Base-by-base conservation (phyloP, 1,284 basidiomycete species). In the Cystobasidium pallidum region DNA sequence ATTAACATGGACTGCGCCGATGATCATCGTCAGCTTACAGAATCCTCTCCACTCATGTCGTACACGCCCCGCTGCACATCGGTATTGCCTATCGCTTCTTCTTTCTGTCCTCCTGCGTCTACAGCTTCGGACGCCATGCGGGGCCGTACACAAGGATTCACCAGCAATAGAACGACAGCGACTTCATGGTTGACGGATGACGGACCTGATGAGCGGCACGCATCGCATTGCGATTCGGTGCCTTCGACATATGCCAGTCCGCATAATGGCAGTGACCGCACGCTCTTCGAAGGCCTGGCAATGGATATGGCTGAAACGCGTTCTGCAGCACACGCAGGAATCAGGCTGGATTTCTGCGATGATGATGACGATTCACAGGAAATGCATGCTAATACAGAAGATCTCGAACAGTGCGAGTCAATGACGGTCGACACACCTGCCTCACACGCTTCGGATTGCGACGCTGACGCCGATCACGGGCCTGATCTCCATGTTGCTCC, bases 401-500 rank as follows among this genome's bases (percentile, higher is more conserved):
- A 52, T 24, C n/a, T 30, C 36, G 49, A 24, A 26, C 24, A 19
- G 6, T 28, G 7, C 10, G 49, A 17, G 45, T 13, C 7, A 26
- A 17, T 10, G 21, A 32, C 24, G 11, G 6, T 17, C 26, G 11
- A 28, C 26, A 28, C 34, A 10, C 43, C 54, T 32, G 17, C 17
- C 30, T 57, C 54, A 4, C 17, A 19, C 28, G 11, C 28, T n/a
- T 57, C 54, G 30, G 19, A 36, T 32, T 21, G 19, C 36, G 39
- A 61, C 39, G n/a, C 1, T 61, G 58, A 57, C 32, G 54, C 54
- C 54, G 54, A 57, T 57, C 54, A 36, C 54, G 54, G 19, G 32
- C 30, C 24, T 32, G 28, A 34, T 11, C 43, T 45, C 11, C 43
- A 7, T 39, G 36, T 39, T 6, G 6, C 36, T 13, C 36, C 6